Evolutionary conservation across 2,329 filamentous ascomycete species (phyloP).

Genomic region (Talaromyces rugulosus): DNA sequence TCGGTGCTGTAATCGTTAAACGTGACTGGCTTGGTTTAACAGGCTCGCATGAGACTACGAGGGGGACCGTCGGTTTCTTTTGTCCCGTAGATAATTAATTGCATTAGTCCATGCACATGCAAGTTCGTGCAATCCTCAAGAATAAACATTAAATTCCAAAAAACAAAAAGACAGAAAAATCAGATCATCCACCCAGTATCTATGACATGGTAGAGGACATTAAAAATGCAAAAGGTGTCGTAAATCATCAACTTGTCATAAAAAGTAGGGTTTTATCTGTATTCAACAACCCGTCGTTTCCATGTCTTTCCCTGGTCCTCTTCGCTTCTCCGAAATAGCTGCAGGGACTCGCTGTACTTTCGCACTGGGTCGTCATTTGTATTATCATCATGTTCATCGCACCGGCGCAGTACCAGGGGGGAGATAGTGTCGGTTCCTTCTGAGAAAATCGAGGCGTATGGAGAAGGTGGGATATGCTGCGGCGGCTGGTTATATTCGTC

Average conservation of each 20-base stretch:
- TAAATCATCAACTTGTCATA: not conserved
- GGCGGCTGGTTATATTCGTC: not conserved
- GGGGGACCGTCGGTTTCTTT: not conserved
- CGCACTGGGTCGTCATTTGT: slow-evolving; percentile 16
- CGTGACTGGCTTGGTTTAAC: not conserved
- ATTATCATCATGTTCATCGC: not conserved
- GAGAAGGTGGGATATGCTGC: slow-evolving; percentile 1
- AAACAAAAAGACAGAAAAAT: not conserved
- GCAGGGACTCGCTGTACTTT: slow-evolving; percentile 27
- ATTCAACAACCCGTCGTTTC: slow-evolving; percentile 33
- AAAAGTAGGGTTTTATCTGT: slow-evolving; percentile 15
- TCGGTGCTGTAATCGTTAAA: not conserved
- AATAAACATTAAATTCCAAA: not conserved
- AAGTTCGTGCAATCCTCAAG: not conserved
- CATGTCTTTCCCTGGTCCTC: slow-evolving; percentile 27
- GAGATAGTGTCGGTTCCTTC: slow-evolving; percentile 4
- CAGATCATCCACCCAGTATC: not conserved
- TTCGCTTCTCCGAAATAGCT: slow-evolving; percentile 25
- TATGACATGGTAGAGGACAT: not conserved
- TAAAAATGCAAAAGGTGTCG: not conserved
- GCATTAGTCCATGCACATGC: not conserved
- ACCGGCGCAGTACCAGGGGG: slow-evolving; percentile 7
- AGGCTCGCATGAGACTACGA: no score
- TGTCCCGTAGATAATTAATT: not conserved
- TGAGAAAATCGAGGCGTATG: slow-evolving; percentile 10